Percentiles rank a stretch among this genome's conserved stretches.
Evolutionary conservation across 768 basidiomycete genomes (phyloP).

Genomic region (Serendipita indica): DNA sequence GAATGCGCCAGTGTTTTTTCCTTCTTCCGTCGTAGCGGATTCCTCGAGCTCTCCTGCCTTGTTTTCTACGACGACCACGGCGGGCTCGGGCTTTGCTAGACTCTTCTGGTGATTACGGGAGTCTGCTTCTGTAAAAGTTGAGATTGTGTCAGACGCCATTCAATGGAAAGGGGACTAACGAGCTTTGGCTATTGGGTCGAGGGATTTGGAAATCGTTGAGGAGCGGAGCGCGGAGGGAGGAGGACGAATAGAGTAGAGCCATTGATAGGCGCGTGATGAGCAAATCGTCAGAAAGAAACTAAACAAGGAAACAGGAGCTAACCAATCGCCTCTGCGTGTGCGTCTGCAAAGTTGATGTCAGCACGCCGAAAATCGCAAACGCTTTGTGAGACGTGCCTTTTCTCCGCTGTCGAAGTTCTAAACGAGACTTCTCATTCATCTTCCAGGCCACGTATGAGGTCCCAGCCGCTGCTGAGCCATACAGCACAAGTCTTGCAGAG

Average conservation of each 20-base stretch:
- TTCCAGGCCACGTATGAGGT: background rate
- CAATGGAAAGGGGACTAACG: too few relatives aligned
- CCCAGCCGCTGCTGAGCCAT: slow-evolving; percentile 1
- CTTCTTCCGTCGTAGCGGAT: slow-evolving; percentile 10
- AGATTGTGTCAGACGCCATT: too few relatives aligned
- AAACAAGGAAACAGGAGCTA: background rate
- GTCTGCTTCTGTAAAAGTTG: too few relatives aligned
- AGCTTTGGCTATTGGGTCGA: too few relatives aligned
- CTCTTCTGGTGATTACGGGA: too few relatives aligned
- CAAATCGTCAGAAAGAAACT: too few relatives aligned
- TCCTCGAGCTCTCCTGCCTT: background rate
- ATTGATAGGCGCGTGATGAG: too few relatives aligned
- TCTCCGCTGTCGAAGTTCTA: too few relatives aligned
- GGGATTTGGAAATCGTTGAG: too few relatives aligned
- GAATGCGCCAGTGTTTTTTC: slow-evolving; percentile 42
- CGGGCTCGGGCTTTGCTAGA: background rate
- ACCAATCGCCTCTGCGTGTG: background rate
- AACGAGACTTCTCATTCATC: background rate
- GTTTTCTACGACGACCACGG: background rate
- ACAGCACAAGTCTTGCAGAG: background rate
- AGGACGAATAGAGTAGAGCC: too few relatives aligned
- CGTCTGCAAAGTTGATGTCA: background rate
- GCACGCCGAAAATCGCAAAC: background rate
- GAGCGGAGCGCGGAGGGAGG: too few relatives aligned
- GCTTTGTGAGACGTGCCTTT: background rate